A percentile compares a stretch with the other conserved stretches of the same genome.
phyloP scores from a whole-genome alignment of 139 green algal genomes.

The Parachlorella kessleri region DNA sequence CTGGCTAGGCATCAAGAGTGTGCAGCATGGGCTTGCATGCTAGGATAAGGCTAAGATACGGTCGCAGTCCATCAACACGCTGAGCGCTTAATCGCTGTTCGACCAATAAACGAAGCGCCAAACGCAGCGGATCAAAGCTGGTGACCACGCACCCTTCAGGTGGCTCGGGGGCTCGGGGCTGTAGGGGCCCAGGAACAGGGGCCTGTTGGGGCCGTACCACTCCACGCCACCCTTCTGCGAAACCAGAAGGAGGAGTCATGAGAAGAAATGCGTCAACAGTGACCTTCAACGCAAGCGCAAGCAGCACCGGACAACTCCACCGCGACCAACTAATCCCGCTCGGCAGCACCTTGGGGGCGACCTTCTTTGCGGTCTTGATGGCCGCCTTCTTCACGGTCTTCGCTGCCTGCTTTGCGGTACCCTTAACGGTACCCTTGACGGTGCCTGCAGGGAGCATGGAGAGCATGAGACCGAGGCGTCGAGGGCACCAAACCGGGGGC shows the following conservation, averaged over 20 bases:
- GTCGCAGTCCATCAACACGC: neutral
- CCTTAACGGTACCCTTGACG: too few species aligned
- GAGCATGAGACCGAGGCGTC: too few species aligned
- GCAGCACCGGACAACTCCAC: too few species aligned
- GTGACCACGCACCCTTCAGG: constrained; percentile 62
- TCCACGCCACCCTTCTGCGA: neutral
- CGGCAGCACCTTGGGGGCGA: too few species aligned
- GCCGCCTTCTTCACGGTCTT: too few species aligned
- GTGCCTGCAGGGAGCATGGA: too few species aligned
- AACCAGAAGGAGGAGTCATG: neutral
- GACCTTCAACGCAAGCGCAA: too few species aligned
- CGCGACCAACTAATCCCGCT: too few species aligned
- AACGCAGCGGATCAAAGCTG: constrained; percentile 6
- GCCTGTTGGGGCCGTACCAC: constrained; percentile 82
- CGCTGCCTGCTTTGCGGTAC: too few species aligned
- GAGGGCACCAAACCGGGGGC: too few species aligned
- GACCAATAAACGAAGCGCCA: neutral
- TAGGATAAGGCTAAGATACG: neutral
- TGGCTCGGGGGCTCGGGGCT: constrained; percentile 60
- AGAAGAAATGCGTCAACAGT: too few species aligned
- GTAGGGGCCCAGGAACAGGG: constrained; percentile 91
- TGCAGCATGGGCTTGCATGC: neutral
- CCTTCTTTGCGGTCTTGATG: too few species aligned
- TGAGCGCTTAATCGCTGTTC: neutral
- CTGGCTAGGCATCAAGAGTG: neutral